Evolutionary conservation across 2,329 filamentous ascomycete species (phyloP).

Genomic region (Botryotinia globosa): DNA sequence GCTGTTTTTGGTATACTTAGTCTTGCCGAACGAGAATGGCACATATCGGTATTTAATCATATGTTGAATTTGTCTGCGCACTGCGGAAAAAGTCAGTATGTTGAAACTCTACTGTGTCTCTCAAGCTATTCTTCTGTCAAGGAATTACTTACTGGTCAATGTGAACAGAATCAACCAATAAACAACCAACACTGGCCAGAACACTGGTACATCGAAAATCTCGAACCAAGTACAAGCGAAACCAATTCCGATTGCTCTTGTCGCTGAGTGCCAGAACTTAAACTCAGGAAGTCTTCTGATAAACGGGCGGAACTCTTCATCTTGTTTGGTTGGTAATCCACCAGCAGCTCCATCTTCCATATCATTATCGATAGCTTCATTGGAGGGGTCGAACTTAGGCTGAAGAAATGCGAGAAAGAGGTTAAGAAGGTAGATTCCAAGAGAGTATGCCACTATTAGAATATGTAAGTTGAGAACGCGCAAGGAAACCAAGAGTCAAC

Average conservation of each 20-base stretch:
- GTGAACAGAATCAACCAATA: conserved; percentile 98
- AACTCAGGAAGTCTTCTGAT: conserved; percentile 95
- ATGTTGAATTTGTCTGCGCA: conserved; percentile 99
- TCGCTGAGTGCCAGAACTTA: conserved; percentile 99
- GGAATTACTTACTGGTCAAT: conserved; percentile 74
- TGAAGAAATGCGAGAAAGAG: conserved; percentile 98
- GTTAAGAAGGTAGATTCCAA: conserved; percentile 98
- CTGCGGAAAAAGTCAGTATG: conserved; percentile 44
- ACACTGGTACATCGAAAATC: conserved; percentile 94
- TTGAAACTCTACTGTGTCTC: conserved; percentile 21
- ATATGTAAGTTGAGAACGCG: not conserved
- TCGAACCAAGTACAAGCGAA: conserved; percentile 91
- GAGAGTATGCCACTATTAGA: conserved; percentile 80
- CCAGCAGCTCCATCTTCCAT: conserved; percentile 89
- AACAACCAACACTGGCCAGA: conserved; percentile 97
- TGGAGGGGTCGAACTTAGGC: conserved; percentile 97
- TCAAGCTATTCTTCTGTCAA: not conserved
- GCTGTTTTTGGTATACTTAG: conserved; percentile 69
- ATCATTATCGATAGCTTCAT: conserved; percentile 85
- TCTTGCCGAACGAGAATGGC: conserved; percentile 88
- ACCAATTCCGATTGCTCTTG: conserved; percentile 76
- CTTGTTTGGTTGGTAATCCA: conserved; percentile 85
- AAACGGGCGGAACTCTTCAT: conserved; percentile 97
- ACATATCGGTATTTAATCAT: conserved; percentile 99
- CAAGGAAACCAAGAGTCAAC: conserved; percentile 26